These are phyloP conservation scores for Parasarocladium wereldwijsianum DNA, from an alignment of 2,329 filamentous ascomycete species.

Conservation along the genomic window DNA sequence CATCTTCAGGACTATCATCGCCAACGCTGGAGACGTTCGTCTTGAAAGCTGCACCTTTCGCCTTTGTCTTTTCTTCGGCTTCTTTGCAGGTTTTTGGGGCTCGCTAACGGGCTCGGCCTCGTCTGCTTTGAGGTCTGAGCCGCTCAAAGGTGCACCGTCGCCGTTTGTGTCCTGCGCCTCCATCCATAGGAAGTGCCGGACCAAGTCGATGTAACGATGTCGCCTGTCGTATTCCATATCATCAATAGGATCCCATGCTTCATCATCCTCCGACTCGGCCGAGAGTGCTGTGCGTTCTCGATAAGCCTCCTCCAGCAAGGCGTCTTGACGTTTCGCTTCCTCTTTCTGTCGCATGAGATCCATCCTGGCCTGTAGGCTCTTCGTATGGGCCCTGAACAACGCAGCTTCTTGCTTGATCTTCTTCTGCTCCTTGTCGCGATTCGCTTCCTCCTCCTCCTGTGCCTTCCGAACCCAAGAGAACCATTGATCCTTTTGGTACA, in stretches of 20 bases:
- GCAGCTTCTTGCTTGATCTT: slow-evolving; percentile 14
- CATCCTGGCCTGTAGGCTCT: slow-evolving; percentile 11
- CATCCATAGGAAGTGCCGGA: slow-evolving; percentile 16
- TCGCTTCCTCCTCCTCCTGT: slow-evolving; percentile 11
- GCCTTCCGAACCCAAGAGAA: slow-evolving; percentile 11
- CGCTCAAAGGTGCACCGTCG: neutral
- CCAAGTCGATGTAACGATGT: slow-evolving; percentile 13
- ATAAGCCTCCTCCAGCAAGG: slow-evolving; percentile 13
- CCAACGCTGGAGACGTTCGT: neutral
- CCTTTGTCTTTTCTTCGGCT: slow-evolving; percentile 10
- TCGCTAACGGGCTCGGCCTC: slow-evolving; percentile 1
- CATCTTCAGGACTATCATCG: neutral
- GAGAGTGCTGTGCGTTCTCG: slow-evolving; percentile 10
- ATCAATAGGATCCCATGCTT: slow-evolving; percentile 14
- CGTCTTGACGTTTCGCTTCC: slow-evolving; percentile 13
- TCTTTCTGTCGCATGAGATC: slow-evolving; percentile 10
- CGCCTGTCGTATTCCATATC: slow-evolving; percentile 11
- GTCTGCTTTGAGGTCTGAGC: neutral
- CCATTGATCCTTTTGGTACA: slow-evolving; percentile 12
- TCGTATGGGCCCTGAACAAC: slow-evolving; percentile 13
- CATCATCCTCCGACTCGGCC: slow-evolving; percentile 10
- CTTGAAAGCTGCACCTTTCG: too few species aligned
- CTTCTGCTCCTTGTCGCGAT: slow-evolving; percentile 13
- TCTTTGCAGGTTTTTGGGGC: slow-evolving; percentile 5
- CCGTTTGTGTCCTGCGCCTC: slow-evolving; percentile 3